Conservation (phyloP, 2,329 filamentous ascomycete species). For the Phyllosticta citriasiana region DNA sequence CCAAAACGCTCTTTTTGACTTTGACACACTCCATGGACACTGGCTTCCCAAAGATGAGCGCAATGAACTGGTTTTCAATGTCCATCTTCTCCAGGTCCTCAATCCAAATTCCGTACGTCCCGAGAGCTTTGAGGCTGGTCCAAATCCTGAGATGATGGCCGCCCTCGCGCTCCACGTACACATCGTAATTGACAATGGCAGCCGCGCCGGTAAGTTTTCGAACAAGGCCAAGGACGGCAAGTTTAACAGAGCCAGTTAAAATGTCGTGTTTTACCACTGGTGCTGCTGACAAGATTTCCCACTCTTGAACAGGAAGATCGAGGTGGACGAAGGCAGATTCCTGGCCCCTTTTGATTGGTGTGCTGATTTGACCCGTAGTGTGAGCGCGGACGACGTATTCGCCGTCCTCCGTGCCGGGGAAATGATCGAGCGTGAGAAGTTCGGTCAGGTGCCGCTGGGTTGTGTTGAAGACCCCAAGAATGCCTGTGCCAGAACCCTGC, state of each 20-base stretch:
- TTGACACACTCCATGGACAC: constrained; percentile 59
- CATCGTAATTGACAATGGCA: constrained; percentile 56
- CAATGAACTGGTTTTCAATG: constrained; percentile 58
- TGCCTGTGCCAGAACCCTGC: constrained; percentile 58
- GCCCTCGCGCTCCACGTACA: constrained; percentile 40
- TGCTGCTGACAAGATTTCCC: constrained; percentile 73
- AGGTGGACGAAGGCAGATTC: constrained; percentile 46
- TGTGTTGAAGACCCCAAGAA: constrained; percentile 81
- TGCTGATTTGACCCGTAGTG: constrained; percentile 51
- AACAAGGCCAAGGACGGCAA: constrained; percentile 67
- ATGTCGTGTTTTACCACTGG: constrained; percentile 50
- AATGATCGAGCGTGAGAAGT: constrained; percentile 58
- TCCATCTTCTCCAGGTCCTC: constrained; percentile 53
- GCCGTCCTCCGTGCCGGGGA: constrained; percentile 57
- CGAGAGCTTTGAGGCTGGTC: constrained; percentile 69
- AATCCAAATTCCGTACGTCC: constrained; percentile 68
- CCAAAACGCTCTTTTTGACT: constrained; percentile 52
- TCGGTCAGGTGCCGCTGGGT: constrained; percentile 53
- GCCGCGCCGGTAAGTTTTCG: constrained; percentile 86
- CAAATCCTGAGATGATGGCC: constrained; percentile 56
- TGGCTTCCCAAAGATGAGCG: constrained; percentile 60
- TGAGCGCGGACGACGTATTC: constrained; percentile 68
- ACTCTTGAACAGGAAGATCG: constrained; percentile 54
- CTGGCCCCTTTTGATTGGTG: constrained; percentile 37
- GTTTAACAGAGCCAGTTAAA: constrained; percentile 32